Percentiles rank a stretch among this genome's conserved stretches.
These are phyloP conservation scores for Pseudogymnoascus sp. DNA, from an alignment of 2,329 filamentous ascomycete species.

Conservation along the genomic window DNA sequence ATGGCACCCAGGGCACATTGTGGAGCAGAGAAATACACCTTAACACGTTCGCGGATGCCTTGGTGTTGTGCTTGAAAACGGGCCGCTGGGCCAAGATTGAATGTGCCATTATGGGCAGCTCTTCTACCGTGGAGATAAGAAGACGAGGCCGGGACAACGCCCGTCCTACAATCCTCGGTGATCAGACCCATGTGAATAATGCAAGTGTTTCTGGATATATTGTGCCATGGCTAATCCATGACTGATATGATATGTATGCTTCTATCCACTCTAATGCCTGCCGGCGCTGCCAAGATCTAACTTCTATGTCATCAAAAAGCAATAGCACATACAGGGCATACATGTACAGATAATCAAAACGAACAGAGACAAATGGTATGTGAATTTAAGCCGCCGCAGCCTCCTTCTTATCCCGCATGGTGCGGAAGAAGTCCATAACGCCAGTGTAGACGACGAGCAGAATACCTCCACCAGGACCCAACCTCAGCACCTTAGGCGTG, in stretches of 20 bases:
- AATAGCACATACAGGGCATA: neutral
- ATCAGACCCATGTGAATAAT: neutral
- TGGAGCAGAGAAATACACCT: too few relatives aligned
- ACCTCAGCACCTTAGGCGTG: conserved; percentile 80
- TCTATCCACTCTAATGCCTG: neutral
- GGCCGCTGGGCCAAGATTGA: too few relatives aligned
- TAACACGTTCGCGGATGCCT: too few relatives aligned
- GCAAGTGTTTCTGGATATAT: neutral
- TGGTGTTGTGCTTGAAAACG: too few relatives aligned
- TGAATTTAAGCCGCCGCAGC: neutral
- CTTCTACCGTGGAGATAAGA: too few relatives aligned
- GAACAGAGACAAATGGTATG: neutral
- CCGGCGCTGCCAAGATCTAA: conserved; percentile 1
- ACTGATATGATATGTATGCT: neutral
- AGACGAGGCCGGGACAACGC: too few relatives aligned
- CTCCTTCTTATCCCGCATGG: conserved; percentile 32
- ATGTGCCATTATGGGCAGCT: too few relatives aligned
- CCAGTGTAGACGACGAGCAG: conserved; percentile 80
- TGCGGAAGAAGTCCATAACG: conserved; percentile 87
- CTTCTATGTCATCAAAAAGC: conserved; percentile 7
- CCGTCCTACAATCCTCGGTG: too few relatives aligned
- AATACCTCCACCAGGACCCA: conserved; percentile 57
- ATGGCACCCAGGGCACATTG: too few relatives aligned
- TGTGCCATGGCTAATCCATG: neutral
- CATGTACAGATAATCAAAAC: neutral